Evolutionary conservation across 2,329 filamentous ascomycete genomes (phyloP), one percentile per base, ranked within the genome.

Genomic region (Aureobasidium sp.): DNA sequence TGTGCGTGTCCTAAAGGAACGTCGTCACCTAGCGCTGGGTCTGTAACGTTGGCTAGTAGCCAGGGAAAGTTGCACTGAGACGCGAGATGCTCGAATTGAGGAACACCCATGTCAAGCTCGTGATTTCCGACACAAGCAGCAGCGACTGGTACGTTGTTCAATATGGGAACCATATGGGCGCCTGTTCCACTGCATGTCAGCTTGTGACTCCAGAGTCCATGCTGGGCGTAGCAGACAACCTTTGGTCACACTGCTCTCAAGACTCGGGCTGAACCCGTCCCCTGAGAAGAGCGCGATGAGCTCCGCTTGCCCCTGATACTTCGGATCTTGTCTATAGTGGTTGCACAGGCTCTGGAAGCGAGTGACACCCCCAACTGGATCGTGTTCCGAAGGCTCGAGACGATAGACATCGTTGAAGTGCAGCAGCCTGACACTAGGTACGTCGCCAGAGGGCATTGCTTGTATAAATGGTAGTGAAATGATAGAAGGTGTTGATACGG

Each of bases 351-450:
- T 87, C 72, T 94, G 87, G 76, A 97, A 96, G 52, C 92, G 83
- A 34, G 89, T 81, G 45, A 89, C 82, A 20, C 92, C 92, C 31
- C 92, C 92, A 2, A 91, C 85, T 1, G 92, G 92, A 71, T 96
- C 90, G 17, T 88, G 85, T 29, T 89, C 91, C 1, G 80, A 79
- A 51, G 82, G 68, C 74, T 96, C 91, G 60, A 96, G 84, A 69
- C 96, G 92, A 74, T 96, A 96, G 64, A 96, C 91, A 76, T 97
- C 91, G 75, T 96, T 96, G 80, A 88, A 96, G 77, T 96, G 92
- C 36, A 96, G 73, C 61, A 96, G 76, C n/a, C 91, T 86, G 56
- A 96, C 77, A 72, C 91, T 88, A 48, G 90, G 89, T 45, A 12
- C 36, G 41, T 5, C 47, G 6, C 17, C 41, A 27, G 20, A 41